These are phyloP conservation scores for Carallia pectinifolia DNA, from an alignment of 345 rosid genomes.

Conservation along the genomic window DNA sequence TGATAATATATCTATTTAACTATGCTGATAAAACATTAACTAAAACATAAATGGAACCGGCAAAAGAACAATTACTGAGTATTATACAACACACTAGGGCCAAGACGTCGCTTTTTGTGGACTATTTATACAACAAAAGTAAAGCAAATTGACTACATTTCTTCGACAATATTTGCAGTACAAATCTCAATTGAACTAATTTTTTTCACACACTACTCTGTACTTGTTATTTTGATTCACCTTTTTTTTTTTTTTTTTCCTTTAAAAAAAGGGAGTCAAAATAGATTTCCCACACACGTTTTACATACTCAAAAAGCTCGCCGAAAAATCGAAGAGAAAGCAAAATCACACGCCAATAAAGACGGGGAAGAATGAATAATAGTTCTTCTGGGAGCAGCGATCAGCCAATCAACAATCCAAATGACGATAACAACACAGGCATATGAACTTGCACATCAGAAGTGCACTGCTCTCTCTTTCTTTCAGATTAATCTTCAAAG, in stretches of 20 bases:
- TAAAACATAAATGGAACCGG: too few relatives aligned
- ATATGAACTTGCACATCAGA: neutral
- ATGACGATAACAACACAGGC: conserved; percentile 11
- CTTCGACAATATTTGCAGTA: conserved; percentile 11
- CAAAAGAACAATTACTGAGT: too few relatives aligned
- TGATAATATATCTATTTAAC: too few relatives aligned
- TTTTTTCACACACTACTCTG: neutral
- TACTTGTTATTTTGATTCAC: too few relatives aligned
- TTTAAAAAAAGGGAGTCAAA: too few relatives aligned
- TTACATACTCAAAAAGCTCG: conserved; percentile 24
- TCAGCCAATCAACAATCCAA: conserved; percentile 16
- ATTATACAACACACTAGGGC: too few relatives aligned
- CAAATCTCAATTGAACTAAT: conserved; percentile 8
- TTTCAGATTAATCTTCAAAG: conserved; percentile 6
- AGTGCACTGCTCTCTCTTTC: neutral
- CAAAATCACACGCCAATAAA: conserved; percentile 26
- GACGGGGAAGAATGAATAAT: neutral
- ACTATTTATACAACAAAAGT: too few relatives aligned
- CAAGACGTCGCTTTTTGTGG: too few relatives aligned
- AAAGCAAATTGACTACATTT: too few relatives aligned
- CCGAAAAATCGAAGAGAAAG: conserved; percentile 14
- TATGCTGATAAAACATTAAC: too few relatives aligned
- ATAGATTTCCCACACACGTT: conserved; percentile 1
- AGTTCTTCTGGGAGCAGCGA: conserved; percentile 20
- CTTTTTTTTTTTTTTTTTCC: too few relatives aligned